Conservation (phyloP, 768 basidiomycete species). For the Daedaleopsis nitida region DNA sequence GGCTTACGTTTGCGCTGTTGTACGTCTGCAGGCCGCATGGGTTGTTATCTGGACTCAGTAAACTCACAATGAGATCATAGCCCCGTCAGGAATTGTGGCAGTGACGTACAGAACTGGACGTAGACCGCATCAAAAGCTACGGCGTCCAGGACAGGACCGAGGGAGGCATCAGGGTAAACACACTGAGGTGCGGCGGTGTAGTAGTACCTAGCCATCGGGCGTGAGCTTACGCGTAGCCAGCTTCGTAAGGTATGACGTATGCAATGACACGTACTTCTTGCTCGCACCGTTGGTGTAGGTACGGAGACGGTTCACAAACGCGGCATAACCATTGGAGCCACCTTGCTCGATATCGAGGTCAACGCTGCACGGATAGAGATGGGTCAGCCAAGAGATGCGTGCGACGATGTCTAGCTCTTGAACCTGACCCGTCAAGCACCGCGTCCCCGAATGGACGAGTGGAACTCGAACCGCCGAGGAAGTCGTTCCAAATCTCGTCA, state of each 20-base stretch:
- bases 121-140: slow-evolving; percentile 43
- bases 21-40: slow-evolving; percentile 49
- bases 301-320: slow-evolving; percentile 39
- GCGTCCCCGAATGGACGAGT: slow-evolving; percentile 48
- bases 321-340: slow-evolving; percentile 33
- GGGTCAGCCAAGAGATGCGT: background rate
- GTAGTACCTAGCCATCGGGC: slow-evolving; percentile 31
- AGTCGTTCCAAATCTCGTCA: slow-evolving; percentile 44
- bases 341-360: slow-evolving; percentile 44
- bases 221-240: background rate
- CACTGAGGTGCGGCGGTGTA: slow-evolving; percentile 43
- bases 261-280: slow-evolving; percentile 33
- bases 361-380: slow-evolving; percentile 25
- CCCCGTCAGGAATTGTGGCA: background rate
- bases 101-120: slow-evolving; percentile 49
- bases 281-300: slow-evolving; percentile 34
- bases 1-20: slow-evolving; percentile 52
- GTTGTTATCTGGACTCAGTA: slow-evolving; percentile 42
- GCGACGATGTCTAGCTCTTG: background rate
- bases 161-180: slow-evolving; percentile 39
- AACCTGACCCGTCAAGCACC: slow-evolving; percentile 45
- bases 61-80: slow-evolving; percentile 5
- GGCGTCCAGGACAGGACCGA: slow-evolving; percentile 36
- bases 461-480: slow-evolving; percentile 46
- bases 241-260: too few species aligned